phyloP scores from a whole-genome alignment of 1,284 basidiomycete genomes.

The Microbotryum violaceum region DNA sequence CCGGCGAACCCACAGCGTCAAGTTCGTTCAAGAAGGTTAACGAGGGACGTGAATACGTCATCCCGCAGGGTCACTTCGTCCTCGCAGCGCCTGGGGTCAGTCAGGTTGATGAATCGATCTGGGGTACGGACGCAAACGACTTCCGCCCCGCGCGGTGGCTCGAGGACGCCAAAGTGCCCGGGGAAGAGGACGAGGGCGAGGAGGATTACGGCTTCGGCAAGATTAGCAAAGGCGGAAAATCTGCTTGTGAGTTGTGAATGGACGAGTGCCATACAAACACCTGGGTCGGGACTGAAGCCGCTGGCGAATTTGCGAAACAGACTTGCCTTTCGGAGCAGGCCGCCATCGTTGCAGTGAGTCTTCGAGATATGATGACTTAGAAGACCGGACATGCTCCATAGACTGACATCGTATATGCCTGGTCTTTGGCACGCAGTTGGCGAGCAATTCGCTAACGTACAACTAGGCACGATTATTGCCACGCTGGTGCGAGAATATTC shows the following conservation, averaged over 20 bases:
- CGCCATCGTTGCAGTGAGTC: conserved; percentile 67
- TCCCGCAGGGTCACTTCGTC: conserved; percentile 86
- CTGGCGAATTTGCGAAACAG: conserved; percentile 1
- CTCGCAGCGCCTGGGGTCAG: conserved; percentile 82
- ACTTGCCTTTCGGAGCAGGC: conserved; percentile 88
- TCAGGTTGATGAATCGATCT: conserved; percentile 78
- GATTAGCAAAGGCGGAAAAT: conserved; percentile 46
- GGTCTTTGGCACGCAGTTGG: conserved; percentile 48
- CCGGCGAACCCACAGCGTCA: conserved; percentile 36
- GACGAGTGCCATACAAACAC: not conserved
- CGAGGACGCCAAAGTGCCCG: conserved; percentile 65
- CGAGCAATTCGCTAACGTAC: conserved; percentile 94
- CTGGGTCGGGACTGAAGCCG: too few relatives aligned
- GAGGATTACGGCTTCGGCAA: conserved; percentile 91
- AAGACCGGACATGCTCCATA: not conserved
- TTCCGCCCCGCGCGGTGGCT: conserved; percentile 85
- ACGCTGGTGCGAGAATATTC: conserved; percentile 72
- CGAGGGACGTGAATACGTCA: conserved; percentile 62
- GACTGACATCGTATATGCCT: not conserved
- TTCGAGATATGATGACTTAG: too few relatives aligned
- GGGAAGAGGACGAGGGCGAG: conserved; percentile 62
- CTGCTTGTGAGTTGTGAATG: conserved; percentile 33
- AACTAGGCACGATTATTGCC: conserved; percentile 75
- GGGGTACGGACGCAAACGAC: conserved; percentile 56
- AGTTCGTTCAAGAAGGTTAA: conserved; percentile 16